Percentiles rank a stretch among this genome's conserved stretches.
Conservation (phyloP, 2,329 filamentous ascomycete species). For the Colletotrichum horii region DNA sequence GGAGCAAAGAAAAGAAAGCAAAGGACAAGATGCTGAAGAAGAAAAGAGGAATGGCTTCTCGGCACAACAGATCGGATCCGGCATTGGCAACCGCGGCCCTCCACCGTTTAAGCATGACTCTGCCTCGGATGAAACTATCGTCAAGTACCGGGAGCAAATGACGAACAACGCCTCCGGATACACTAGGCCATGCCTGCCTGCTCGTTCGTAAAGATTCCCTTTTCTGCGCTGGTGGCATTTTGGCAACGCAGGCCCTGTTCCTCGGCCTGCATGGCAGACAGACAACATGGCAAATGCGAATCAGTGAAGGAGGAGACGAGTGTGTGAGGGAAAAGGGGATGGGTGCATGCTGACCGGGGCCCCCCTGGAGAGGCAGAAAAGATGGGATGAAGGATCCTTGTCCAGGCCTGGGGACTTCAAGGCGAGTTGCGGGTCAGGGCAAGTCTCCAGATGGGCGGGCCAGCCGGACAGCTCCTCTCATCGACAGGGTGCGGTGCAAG, state of each 20-base stretch:
- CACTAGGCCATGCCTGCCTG: background rate
- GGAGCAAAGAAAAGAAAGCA: background rate
- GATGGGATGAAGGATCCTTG: constrained; percentile 12
- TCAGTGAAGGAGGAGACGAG: background rate
- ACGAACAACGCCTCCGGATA: background rate
- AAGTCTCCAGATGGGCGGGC: background rate
- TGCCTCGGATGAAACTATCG: background rate
- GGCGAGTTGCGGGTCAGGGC: background rate
- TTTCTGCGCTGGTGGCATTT: constrained; percentile 9
- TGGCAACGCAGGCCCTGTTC: background rate
- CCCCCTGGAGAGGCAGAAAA: background rate
- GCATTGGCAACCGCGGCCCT: background rate
- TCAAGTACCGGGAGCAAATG: constrained; percentile 4
- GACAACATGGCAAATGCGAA: background rate
- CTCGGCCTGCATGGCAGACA: background rate
- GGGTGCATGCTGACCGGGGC: background rate
- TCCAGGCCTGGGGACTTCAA: background rate
- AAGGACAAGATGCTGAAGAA: background rate
- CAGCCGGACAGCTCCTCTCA: background rate
- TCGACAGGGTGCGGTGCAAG: background rate
- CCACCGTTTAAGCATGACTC: constrained; percentile 10
- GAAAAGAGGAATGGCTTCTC: background rate
- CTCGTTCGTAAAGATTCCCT: constrained; percentile 18
- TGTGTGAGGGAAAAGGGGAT: background rate
- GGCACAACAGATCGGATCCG: background rate